Evolutionary conservation across 257 asterid genomes (phyloP).

Genomic region (Jacaranda mimosifolia): DNA sequence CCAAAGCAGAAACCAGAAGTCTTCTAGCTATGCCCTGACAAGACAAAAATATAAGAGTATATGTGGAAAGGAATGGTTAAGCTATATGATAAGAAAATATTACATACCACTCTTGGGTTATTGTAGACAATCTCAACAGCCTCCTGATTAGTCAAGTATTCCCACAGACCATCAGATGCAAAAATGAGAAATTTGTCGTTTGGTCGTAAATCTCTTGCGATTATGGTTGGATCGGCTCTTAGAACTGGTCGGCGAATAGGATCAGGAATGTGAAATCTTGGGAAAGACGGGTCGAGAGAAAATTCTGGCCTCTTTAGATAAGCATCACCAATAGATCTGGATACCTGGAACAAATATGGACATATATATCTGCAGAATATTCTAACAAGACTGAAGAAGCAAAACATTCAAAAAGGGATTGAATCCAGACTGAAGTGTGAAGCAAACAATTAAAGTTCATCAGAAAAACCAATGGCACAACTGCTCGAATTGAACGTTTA

Average conservation of each 20-base stretch:
- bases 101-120: constrained; percentile 61
- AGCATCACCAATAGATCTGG: constrained; percentile 85
- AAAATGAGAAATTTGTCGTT: constrained; percentile 70
- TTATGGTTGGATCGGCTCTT: constrained; percentile 70
- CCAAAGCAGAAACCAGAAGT: constrained; percentile 61
- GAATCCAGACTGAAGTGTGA: background rate
- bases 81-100: background rate
- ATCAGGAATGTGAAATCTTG: constrained; percentile 58
- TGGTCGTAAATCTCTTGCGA: constrained; percentile 48
- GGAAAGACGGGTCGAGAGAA: constrained; percentile 53
- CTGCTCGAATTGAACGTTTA: background rate
- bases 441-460: background rate
- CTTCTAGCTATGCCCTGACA: constrained; percentile 81
- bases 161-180: constrained; percentile 93
- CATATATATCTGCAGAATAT: background rate
- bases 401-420: background rate
- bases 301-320: constrained; percentile 72
- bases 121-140: constrained; percentile 74
- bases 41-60: background rate
- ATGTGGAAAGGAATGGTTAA: background rate
- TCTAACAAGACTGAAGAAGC: background rate
- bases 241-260: constrained; percentile 61
- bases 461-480: background rate
- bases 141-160: constrained; percentile 67
- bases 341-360: constrained; percentile 50